Conservation (phyloP, 371 early-diverging fungal species). For the Lichtheimia hyalospora region DNA sequence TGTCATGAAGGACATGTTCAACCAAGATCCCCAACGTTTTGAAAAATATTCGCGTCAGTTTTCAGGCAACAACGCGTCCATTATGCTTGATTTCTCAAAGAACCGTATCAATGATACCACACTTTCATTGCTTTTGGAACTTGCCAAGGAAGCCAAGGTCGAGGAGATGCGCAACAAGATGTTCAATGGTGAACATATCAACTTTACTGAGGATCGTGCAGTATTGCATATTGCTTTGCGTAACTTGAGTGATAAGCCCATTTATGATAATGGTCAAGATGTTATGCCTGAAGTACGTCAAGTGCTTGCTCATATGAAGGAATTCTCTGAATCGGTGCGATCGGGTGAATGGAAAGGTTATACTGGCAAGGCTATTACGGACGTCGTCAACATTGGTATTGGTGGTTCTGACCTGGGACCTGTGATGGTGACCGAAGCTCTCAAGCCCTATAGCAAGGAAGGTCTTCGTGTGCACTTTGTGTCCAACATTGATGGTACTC, state of each 20-base stretch:
- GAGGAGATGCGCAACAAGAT: conserved; percentile 86
- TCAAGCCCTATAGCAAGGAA: conserved; percentile 85
- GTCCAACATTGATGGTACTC: conserved; percentile 98
- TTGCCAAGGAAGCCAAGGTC: conserved; percentile 86
- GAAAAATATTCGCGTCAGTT: conserved; percentile 76
- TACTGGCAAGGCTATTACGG: conserved; percentile 92
- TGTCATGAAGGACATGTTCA: conserved; percentile 80
- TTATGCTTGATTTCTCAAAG: conserved; percentile 94
- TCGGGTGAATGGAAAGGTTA: conserved; percentile 93
- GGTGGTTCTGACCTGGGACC: conserved; percentile 99
- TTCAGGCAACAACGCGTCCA: conserved; percentile 64
- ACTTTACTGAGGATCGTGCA: conserved; percentile 97
- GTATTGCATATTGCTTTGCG: conserved; percentile 97
- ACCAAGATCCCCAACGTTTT: conserved; percentile 75
- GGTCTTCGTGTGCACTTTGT: conserved; percentile 92
- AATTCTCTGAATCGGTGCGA: conserved; percentile 82
- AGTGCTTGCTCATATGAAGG: conserved; percentile 92
- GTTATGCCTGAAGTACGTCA: conserved; percentile 94
- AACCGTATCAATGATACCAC: conserved; percentile 86
- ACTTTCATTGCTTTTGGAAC: conserved; percentile 71
- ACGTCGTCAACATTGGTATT: conserved; percentile 99
- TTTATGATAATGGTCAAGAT: conserved; percentile 81
- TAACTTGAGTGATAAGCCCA: conserved; percentile 80
- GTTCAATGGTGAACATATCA: conserved; percentile 96
- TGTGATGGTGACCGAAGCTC: conserved; percentile 97